Evolutionary conservation across 129 eudicot genomes (phyloP), one percentile per base, ranked within the genome.

Genomic region (Glebionis coronaria): DNA sequence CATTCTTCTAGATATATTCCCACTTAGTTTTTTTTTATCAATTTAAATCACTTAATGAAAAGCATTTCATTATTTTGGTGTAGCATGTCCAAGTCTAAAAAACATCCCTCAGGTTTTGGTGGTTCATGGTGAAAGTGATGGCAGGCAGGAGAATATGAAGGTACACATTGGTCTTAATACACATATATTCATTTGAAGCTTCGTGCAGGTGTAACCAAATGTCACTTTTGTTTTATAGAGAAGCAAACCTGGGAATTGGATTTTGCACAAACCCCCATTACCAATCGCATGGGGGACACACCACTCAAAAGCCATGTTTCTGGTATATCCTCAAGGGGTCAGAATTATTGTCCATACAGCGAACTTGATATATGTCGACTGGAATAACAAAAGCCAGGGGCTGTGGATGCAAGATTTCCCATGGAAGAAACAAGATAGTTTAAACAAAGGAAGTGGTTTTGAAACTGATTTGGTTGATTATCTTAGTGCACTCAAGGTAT

Each of bases 321-420:
- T 94, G 72, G 83, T 93, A 47, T 93, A 93, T 82, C 88, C 97
- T 74, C 83, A 63, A 71, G 99, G 99, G 78, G 97, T 93, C 73
- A 82, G 97, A 71, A 67, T 93, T 40, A 78, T 93, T 60, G 93
- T 93, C 46, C 99, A 93, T 63, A 93, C 99, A 4, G 99, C 99
- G 70, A 93, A 93, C 79, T 81, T 93, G 82, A 93, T 93, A 72
- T 79, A 80, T 66, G 95, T 93, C 57, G 99, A 93, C 62, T 93
- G 99, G 99, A 93, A 93, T 73, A 93, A 93, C 82, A 93, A 93
- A 85, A 86, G 85, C 67, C 99, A 93, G 55, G 99, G 97, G 42
- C 70, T 89, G 68, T 93, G 99, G 99, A 93, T 89, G 97, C 99
- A 93, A 93, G 99, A 93, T 84, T 93, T 93, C 60, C 99, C 97